Evolutionary conservation across 176 grass and related monocot species (phyloP), one percentile per base, ranked within the genome.

Genomic region (Carex littledalei): DNA sequence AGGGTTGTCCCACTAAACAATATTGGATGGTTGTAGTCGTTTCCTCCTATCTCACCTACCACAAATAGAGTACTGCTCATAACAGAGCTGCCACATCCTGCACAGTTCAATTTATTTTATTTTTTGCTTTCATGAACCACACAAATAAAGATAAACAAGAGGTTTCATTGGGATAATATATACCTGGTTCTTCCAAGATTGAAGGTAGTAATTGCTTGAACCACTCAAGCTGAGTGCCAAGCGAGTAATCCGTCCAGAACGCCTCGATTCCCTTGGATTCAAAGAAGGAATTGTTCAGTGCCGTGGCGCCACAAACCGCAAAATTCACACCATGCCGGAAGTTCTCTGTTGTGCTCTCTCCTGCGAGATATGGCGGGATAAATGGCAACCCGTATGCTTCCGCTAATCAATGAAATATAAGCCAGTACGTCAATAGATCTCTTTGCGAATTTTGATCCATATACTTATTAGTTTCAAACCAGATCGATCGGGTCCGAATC

Each of bases 11-110:
- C 77, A 5, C 22, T 50, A 16, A 87, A 85, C 73, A 93, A 81
- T 2, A 29, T 1, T 57, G 95, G 88, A 67, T 89, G 4, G 84
- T 98, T 98, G 85, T 98, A 98, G 85, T 98, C 95, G 70, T 98
- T 98, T 4, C 95, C 95, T 39, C 95, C 93, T 67, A 98, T 98
- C 86, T 98, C 95, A 80, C 95, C 95, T 39, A 98, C 83, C 53
- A 92, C 78, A 86, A 98, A 93, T 14, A 95, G 93, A 34, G 95
- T 81, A 66, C 84, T 66, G 66, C 82, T 86, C 54, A 95, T 83
- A 17, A 90, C 74, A 45, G 63, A 55, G 0, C 16, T 84, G 65
- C 59, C 35, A 1, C 60, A 52, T 66, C 80, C 80, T 82, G 70
- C 68, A 75, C 9, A 45, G 8, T 71, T 85, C 4, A 74, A 50